Percentiles rank a stretch among this genome's conserved stretches.
phyloP scores from a whole-genome alignment of 345 rosid genomes.

The Erodium maritimum region DNA sequence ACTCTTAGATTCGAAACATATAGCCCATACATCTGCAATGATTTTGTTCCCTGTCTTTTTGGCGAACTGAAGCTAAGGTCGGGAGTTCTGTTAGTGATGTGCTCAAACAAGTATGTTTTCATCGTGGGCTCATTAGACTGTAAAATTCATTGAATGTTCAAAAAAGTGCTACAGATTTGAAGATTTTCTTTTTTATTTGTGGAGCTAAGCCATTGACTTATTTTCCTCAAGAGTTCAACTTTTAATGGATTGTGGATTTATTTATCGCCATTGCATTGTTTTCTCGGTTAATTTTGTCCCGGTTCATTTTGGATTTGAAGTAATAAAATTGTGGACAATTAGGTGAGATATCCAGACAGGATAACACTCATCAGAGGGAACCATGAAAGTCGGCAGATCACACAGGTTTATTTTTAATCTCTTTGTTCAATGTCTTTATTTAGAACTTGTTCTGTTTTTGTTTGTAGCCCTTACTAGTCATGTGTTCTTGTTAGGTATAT shows the following conservation, averaged over 20 bases:
- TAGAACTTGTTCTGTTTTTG: not conserved
- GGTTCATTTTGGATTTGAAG: constrained; percentile 2
- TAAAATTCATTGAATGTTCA: not conserved
- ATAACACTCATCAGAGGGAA: constrained; percentile 92
- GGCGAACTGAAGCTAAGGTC: not conserved
- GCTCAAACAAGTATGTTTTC: not conserved
- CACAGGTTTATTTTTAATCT: constrained; percentile 53
- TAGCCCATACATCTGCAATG: not conserved
- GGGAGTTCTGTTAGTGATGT: not conserved
- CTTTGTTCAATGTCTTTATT: constrained; percentile 10
- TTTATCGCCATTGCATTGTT: not conserved
- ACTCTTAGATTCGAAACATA: not conserved
- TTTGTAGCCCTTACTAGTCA: constrained; percentile 9
- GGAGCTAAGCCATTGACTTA: not conserved
- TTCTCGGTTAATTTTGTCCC: not conserved
- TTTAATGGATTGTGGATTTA: not conserved
- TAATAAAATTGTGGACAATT: constrained; percentile 17
- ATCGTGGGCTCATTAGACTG: not conserved
- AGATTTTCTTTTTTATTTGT: not conserved
- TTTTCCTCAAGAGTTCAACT: not conserved
- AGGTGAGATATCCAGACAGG: constrained; percentile 97
- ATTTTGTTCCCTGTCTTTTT: not conserved
- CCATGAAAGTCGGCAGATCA: too few relatives aligned
- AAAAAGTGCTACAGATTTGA: not conserved
- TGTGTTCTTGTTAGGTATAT: constrained; percentile 51